Base-by-base conservation (phyloP, 2,329 filamentous ascomycete species). In the Xylaria sp. region DNA sequence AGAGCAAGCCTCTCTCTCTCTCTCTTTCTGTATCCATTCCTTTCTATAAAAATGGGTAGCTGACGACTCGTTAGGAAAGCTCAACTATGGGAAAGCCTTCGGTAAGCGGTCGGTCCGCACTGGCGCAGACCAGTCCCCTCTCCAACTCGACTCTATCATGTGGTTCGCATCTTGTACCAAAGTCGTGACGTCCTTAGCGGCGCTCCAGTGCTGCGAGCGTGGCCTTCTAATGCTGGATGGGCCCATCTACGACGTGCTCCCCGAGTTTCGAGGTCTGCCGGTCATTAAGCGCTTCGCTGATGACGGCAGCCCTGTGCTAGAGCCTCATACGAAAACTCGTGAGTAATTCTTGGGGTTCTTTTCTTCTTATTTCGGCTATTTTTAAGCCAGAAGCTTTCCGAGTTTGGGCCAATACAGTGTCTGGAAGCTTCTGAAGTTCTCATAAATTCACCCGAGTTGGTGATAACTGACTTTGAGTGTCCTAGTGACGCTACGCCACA, bases 161-260 rank as follows among this genome's bases (percentile, higher is more conserved):
- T 75, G 69, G 69, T 66, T 77, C 11, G 75, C 73, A 3, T 76
- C 75, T 8, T 74, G 72, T 56, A 76, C 75, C 1, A 78, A 78
- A 66, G 74, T 85, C 5, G 55, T 85, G 39, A 80, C 83, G 7
- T 77, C 79, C 6, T 79, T 85, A 51, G 79, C 82, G 5, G 79
- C 79, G 6, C 71, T 85, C 30, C 82, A 84, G 66, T 77, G 81
- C 60, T 80, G 84, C 24, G 84, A 85, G 60, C 75, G 79, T 3
- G 82, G 82, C 3, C 75, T 82, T 3, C 72, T 84, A 9, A 74
- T 66, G 4, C 75, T 85, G 0, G 80, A 83, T 50, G 80, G 79
- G 4, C 80, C 83, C 64, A 74, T 85, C 2, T 76, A 77, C 4
- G 66, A 73, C 17, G 73, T 83, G n/a, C 72, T 83, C 14, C 83